Conservation (phyloP, 1,284 basidiomycete species). For the Rhodotorula sp. region DNA sequence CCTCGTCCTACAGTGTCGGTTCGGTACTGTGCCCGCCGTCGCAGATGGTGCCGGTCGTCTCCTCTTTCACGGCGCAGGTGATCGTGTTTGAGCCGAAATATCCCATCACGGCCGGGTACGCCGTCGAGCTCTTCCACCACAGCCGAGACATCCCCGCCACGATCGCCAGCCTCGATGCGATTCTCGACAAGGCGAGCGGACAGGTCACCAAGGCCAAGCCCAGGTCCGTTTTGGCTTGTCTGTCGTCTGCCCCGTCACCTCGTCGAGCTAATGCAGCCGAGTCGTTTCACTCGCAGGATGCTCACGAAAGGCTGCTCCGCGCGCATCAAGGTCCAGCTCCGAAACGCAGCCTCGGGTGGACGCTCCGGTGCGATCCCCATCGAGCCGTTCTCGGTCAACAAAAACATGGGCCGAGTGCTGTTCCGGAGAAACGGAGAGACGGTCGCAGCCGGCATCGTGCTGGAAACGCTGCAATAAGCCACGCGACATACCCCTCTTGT, state of each 20-base stretch:
- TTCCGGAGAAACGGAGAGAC: slow-evolving; percentile 89
- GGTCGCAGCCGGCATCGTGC: slow-evolving; percentile 56
- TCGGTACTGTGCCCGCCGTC: slow-evolving; percentile 79
- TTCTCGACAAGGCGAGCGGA: slow-evolving; percentile 75
- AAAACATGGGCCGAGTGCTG: slow-evolving; percentile 93
- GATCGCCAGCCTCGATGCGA: slow-evolving; percentile 73
- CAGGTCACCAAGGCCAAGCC: slow-evolving; percentile 74
- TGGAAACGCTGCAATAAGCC: slow-evolving; percentile 18
- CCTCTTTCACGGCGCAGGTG: slow-evolving; percentile 77
- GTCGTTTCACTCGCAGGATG: slow-evolving; percentile 58
- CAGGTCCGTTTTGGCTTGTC: slow-evolving; percentile 56
- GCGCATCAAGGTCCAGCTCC: slow-evolving; percentile 75
- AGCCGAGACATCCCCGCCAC: slow-evolving; percentile 87
- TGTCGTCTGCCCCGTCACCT: neutral
- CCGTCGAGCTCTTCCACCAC: slow-evolving; percentile 92
- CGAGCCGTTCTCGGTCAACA: slow-evolving; percentile 84
- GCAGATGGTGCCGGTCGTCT: slow-evolving; percentile 70
- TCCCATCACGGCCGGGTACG: slow-evolving; percentile 83
- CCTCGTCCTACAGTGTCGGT: slow-evolving; percentile 61
- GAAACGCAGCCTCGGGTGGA: slow-evolving; percentile 52
- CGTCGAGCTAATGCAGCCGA: no score
- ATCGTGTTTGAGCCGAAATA: slow-evolving; percentile 90
- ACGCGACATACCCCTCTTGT: neutral
- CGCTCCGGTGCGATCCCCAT: slow-evolving; percentile 64
- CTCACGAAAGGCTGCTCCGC: slow-evolving; percentile 79